phyloP scores from a whole-genome alignment of 306 rosid genomes.

The Cyamopsis tetragonoloba region DNA sequence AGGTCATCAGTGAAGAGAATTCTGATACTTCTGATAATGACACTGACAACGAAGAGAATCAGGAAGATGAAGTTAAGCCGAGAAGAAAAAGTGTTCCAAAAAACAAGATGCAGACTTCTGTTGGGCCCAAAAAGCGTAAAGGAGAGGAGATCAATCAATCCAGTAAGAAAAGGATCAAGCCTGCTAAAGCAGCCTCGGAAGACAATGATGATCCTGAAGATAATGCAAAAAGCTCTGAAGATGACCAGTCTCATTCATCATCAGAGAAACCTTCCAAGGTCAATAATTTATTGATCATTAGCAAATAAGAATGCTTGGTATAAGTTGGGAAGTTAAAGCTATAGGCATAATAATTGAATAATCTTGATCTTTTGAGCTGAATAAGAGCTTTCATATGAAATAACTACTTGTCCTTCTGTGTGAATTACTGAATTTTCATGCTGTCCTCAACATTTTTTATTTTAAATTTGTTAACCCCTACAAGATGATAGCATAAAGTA shows the following conservation, averaged over 20 bases:
- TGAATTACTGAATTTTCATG: conserved; percentile 20
- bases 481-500: background rate
- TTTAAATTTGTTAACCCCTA: background rate
- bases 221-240: conserved; percentile 62
- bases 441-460: background rate
- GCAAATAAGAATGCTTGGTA: conserved; percentile 1
- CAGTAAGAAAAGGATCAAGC: conserved; percentile 60
- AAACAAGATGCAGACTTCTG: conserved; percentile 50
- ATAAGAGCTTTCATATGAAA: conserved; percentile 7
- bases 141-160: conserved; percentile 47
- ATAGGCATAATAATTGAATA: background rate
- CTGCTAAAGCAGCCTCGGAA: conserved; percentile 39
- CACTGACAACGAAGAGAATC: conserved; percentile 47
- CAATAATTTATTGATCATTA: background rate
- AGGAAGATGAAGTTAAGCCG: conserved; percentile 53
- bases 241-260: conserved; percentile 65
- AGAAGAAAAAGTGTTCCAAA: conserved; percentile 47
- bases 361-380: conserved; percentile 2
- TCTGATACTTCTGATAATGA: conserved; percentile 46
- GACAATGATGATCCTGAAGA: conserved; percentile 50
- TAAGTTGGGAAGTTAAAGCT: conserved; percentile 12
- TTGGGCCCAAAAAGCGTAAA: conserved; percentile 58
- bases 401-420: background rate
- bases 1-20: conserved; percentile 47
- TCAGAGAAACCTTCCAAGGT: conserved; percentile 72